Percentiles rank a stretch among this genome's conserved stretches.
Conservation (phyloP, 495 filamentous ascomycete genomes). For the Aspergillus carlsbadensis region DNA sequence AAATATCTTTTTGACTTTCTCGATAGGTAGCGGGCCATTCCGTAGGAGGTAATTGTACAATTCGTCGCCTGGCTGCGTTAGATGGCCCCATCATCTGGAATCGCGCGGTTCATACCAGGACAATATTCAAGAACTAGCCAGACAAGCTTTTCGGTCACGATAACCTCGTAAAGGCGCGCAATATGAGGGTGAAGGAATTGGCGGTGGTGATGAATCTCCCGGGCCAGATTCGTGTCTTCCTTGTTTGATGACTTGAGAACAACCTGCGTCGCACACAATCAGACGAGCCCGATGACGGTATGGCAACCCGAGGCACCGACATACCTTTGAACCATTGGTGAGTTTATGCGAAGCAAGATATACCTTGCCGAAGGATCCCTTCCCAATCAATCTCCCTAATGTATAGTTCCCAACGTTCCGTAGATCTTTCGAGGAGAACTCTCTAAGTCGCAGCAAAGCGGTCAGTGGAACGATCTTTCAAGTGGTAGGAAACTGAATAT, state of each 20-base stretch:
- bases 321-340: slow-evolving; percentile 96
- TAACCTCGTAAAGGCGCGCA: slow-evolving; percentile 93
- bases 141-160: slow-evolving; percentile 90
- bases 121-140: slow-evolving; percentile 98
- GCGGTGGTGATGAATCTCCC: slow-evolving; percentile 97
- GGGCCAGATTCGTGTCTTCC: slow-evolving; percentile 89
- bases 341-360: slow-evolving; percentile 96
- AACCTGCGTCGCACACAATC: slow-evolving; percentile 55
- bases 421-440: slow-evolving; percentile 91
- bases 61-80: slow-evolving; percentile 72
- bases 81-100: background rate
- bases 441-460: slow-evolving; percentile 52
- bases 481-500: background rate
- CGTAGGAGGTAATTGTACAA: slow-evolving; percentile 92
- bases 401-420: slow-evolving; percentile 92
- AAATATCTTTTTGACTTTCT: slow-evolving; percentile 94
- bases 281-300: slow-evolving; percentile 8
- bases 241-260: slow-evolving; percentile 97
- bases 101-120: slow-evolving; percentile 61
- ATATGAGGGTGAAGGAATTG: slow-evolving; percentile 98
- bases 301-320: slow-evolving; percentile 15
- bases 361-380: slow-evolving; percentile 97
- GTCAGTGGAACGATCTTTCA: slow-evolving; percentile 15
- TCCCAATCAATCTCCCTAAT: slow-evolving; percentile 87
- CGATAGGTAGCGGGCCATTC: slow-evolving; percentile 77